phyloP scores from a whole-genome alignment of 2,329 filamentous ascomycete species.

The Calcarisporium arbuscula region DNA sequence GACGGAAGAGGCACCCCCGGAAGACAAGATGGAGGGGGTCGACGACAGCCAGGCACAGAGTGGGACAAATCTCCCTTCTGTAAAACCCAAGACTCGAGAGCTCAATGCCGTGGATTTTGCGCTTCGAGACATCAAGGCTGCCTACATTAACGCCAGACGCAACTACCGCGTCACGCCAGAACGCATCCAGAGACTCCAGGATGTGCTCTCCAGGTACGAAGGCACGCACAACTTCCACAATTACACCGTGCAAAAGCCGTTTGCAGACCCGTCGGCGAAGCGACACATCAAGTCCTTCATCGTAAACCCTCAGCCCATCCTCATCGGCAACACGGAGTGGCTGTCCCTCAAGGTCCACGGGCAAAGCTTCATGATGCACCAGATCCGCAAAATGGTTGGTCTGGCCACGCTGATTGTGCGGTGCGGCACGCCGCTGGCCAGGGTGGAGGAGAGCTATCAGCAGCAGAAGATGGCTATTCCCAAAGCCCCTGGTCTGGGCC shows the following conservation, averaged over 20 bases:
- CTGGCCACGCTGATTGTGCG: conserved; percentile 82
- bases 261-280: conserved; percentile 75
- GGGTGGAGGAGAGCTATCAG: conserved; percentile 70
- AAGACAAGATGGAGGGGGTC: conserved; percentile 11
- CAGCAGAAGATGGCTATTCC: conserved; percentile 75
- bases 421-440: conserved; percentile 67
- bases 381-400: conserved; percentile 98
- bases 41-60: conserved; percentile 17
- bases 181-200: conserved; percentile 70
- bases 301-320: conserved; percentile 67
- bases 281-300: conserved; percentile 90
- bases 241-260: conserved; percentile 87
- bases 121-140: conserved; percentile 68
- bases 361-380: conserved; percentile 99
- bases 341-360: conserved; percentile 92
- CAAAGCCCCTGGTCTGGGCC: conserved; percentile 83
- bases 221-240: conserved; percentile 95
- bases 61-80: conserved; percentile 19
- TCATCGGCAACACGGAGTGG: conserved; percentile 92
- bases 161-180: conserved; percentile 71
- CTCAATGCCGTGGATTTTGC: conserved; percentile 53
- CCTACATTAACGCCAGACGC: conserved; percentile 77
- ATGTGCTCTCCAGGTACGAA: conserved; percentile 65
- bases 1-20: conserved; percentile 8
- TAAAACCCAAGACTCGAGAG: conserved; percentile 34